phyloP scores from a whole-genome alignment of 768 basidiomycete genomes.

The Boletus reticuloceps region DNA sequence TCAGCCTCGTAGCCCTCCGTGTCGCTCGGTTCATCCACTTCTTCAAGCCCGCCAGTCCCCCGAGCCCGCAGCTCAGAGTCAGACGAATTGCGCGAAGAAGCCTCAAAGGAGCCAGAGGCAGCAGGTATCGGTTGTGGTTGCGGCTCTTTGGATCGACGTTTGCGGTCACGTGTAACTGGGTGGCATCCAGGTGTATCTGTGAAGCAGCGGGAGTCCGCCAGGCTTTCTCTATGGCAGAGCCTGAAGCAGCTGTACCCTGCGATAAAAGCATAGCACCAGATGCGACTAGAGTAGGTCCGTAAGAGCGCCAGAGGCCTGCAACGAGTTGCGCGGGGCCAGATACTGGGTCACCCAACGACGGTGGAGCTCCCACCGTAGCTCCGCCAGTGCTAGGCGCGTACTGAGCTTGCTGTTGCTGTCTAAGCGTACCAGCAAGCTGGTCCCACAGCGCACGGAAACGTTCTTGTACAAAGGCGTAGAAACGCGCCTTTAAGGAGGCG shows the following conservation, averaged over 20 bases:
- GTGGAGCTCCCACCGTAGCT: constrained; percentile 35
- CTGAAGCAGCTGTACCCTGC: constrained; percentile 45
- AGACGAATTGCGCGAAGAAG: constrained; percentile 39
- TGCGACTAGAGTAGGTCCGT: constrained; percentile 70
- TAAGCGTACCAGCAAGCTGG: constrained; percentile 48
- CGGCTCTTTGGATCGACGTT: constrained; percentile 51
- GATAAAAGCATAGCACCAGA: constrained; percentile 62
- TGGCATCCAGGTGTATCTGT: constrained; percentile 25
- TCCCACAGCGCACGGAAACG: constrained; percentile 66
- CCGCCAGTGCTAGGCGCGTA: constrained; percentile 20
- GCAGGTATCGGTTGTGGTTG: constrained; percentile 27
- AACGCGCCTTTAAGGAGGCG: constrained; percentile 54
- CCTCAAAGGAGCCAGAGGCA: constrained; percentile 31
- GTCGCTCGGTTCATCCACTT: constrained; percentile 70
- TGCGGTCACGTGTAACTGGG: constrained; percentile 41
- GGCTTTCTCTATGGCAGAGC: constrained; percentile 26
- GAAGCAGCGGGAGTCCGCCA: constrained; percentile 31
- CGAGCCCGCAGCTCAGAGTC: constrained; percentile 46
- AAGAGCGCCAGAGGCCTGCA: constrained; percentile 71
- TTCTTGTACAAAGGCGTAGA: constrained; percentile 65
- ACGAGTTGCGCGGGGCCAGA: constrained; percentile 66
- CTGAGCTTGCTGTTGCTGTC: constrained; percentile 37
- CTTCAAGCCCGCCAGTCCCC: constrained; percentile 54
- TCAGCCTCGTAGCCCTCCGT: constrained; percentile 58
- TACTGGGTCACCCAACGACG: constrained; percentile 49